Evolutionary conservation across 2,329 filamentous ascomycete species (phyloP), one percentile per base, ranked within the genome.

Genomic region (Diaporthe amygdali): DNA sequence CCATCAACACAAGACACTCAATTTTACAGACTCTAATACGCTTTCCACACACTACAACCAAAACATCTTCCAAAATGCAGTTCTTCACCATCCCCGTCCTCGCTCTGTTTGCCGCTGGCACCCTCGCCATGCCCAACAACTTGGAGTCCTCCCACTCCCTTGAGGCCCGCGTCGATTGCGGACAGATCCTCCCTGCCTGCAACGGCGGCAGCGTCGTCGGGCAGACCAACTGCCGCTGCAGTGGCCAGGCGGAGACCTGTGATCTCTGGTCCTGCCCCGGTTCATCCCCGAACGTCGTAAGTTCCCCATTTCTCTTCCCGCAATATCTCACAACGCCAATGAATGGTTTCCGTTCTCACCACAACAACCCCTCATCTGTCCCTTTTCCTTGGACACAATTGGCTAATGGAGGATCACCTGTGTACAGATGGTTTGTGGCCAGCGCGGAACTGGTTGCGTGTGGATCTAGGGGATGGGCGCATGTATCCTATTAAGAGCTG

Each of bases 141-240:
- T 39, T 30, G 9, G 27, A 47, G 27, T 5, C 39, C 14, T 7
- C 47, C 39, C 17, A 44, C 37, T 12, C 39, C 5, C 56, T 61
- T 5, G 56, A 61, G 56, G 56, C 56, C 8, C 56, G 56, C 32
- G 56, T 52, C 32, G 55, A 74, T 61, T 76, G 75, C 70, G 22
- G 46, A n/a, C 32, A 54, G 20, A 74, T 74, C 39, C 64, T 74
- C 0, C 74, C 75, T 15, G 75, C 75, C 61, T 75, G 75, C 75
- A 69, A 64, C 69, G 73, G 73, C 68, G 75, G 74, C 39, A 9
- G 25, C 12, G 68, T 76, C 70, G 55, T 59, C 22, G 74, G 74
- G 12, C 75, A 76, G 70, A 76, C 75, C 47, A 73, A 74, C 72
- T 76, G 74, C 71, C 74, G 75, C 54, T 76, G 75, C 75, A n/a